A percentile compares a stretch with the other conserved stretches of the same genome.
phyloP scores from a whole-genome alignment of 116 monocot genomes.

The Zostera marina region DNA sequence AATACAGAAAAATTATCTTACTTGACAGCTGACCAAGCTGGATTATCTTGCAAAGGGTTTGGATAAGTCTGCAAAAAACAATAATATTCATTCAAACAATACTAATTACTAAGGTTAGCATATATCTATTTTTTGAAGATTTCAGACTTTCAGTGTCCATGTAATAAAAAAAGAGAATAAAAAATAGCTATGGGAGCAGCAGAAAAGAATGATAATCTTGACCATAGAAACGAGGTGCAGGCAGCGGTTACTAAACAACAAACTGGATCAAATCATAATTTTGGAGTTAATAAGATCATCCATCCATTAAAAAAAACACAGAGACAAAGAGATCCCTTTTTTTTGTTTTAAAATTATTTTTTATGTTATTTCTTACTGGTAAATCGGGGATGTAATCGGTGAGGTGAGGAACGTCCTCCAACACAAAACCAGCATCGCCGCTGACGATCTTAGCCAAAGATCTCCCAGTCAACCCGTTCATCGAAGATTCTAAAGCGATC shows the following conservation, averaged over 20 bases:
- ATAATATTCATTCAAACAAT: background rate
- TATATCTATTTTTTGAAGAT: no score
- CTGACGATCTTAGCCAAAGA: conserved; percentile 25
- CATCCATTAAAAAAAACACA: background rate
- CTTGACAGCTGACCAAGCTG: conserved; percentile 83
- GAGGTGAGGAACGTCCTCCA: conserved; percentile 75
- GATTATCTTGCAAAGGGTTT: conserved; percentile 78
- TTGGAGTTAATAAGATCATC: no score
- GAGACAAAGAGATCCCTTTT: background rate
- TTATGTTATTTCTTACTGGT: conserved; percentile 19
- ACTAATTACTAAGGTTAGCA: background rate
- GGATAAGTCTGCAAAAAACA: conserved; percentile 40
- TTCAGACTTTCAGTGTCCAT: background rate
- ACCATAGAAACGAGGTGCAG: background rate
- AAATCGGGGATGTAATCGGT: conserved; percentile 45
- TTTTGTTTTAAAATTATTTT: background rate
- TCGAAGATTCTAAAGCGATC: background rate
- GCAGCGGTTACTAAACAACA: background rate
- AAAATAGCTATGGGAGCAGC: background rate
- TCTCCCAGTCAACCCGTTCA: conserved; percentile 2
- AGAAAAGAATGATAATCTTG: background rate
- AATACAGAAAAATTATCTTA: conserved; percentile 13
- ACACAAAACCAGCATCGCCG: conserved; percentile 48
- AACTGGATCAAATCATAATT: no score
- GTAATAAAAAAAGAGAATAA: background rate